Evolutionary conservation across 805 yeast genomes (phyloP).

Genomic region (Clavispora fructus): DNA sequence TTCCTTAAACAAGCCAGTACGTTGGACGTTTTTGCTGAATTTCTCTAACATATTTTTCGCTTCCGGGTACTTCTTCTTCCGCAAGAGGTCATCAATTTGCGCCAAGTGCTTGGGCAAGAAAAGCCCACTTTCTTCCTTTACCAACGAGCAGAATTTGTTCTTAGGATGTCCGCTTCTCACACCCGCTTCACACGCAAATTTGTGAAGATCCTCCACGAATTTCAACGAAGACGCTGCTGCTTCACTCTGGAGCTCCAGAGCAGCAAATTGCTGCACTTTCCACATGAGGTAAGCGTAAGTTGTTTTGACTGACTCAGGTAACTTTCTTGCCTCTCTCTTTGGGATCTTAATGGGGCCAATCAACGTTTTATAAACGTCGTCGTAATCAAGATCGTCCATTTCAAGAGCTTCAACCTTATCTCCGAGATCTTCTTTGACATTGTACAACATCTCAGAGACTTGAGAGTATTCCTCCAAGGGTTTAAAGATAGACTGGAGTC

Average conservation of each 20-base stretch:
- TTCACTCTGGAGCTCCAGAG: conserved; percentile 8
- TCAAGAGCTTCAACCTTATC: conserved; percentile 7
- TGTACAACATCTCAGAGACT: conserved; percentile 22
- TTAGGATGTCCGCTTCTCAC: conserved; percentile 23
- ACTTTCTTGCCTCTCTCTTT: conserved; percentile 18
- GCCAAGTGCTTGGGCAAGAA: conserved; percentile 38
- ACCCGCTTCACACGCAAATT: conserved; percentile 37
- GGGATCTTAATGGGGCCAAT: conserved; percentile 21
- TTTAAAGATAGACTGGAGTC: conserved; percentile 35
- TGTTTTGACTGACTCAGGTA: conserved; percentile 31
- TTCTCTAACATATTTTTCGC: conserved; percentile 35
- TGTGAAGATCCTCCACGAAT: conserved; percentile 27
- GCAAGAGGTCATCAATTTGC: conserved; percentile 32
- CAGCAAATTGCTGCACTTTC: conserved; percentile 27
- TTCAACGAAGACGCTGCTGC: conserved; percentile 16
- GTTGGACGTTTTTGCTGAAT: conserved; percentile 31
- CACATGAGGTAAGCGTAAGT: conserved; percentile 39
- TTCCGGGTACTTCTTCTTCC: conserved; percentile 26
- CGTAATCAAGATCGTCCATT: conserved; percentile 6
- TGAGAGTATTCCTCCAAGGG: conserved; percentile 42
- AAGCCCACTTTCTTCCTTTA: conserved; percentile 12
- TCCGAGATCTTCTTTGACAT: conserved; percentile 2
- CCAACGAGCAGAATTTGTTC: conserved; percentile 19
- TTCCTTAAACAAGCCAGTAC: conserved; percentile 34
- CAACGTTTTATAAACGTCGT: conserved; percentile 1